Evolutionary conservation across 768 basidiomycete species (phyloP).

Genomic region (Crepidotus variabilis): DNA sequence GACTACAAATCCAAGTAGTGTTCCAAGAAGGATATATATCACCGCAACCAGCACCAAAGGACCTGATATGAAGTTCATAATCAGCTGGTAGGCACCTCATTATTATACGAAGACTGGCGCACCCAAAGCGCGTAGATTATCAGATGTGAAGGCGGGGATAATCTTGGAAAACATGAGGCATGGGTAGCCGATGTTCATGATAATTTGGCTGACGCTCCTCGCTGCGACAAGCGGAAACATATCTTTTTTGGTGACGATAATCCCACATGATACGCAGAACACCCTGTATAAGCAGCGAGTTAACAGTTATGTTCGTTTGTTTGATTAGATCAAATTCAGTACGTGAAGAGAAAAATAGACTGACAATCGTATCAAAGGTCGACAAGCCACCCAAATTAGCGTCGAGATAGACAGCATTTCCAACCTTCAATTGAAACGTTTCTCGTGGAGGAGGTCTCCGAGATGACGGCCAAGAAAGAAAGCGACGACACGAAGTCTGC

Average conservation of each 20-base stretch:
- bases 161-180: conserved; percentile 71
- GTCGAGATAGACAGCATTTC: conserved; percentile 30
- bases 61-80: no score
- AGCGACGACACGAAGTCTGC: no score
- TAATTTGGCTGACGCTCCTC: conserved; percentile 54
- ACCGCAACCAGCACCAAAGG: conserved; percentile 61
- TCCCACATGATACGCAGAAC: conserved; percentile 51
- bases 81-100: no score
- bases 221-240: conserved; percentile 58
- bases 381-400: conserved; percentile 60
- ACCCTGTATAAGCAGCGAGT: conserved; percentile 33
- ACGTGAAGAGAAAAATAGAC: conserved; percentile 15
- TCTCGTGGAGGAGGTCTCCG: no score
- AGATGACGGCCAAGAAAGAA: no score
- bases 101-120: no score
- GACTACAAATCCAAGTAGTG: conserved; percentile 49
- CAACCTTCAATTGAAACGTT: no score
- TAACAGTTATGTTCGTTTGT: no score
- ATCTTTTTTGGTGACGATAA: conserved; percentile 54
- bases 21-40: conserved; percentile 55
- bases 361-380: conserved; percentile 58
- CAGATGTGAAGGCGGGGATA: conserved; percentile 56
- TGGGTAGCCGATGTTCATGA: conserved; percentile 62
- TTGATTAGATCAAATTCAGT: background rate
- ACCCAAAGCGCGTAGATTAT: conserved; percentile 57